A percentile compares a stretch with the other conserved stretches of the same genome.
These are phyloP conservation scores for Cutaneotrichosporon sp. DNA, from an alignment of 1,284 basidiomycete species.

Conservation along the genomic window DNA sequence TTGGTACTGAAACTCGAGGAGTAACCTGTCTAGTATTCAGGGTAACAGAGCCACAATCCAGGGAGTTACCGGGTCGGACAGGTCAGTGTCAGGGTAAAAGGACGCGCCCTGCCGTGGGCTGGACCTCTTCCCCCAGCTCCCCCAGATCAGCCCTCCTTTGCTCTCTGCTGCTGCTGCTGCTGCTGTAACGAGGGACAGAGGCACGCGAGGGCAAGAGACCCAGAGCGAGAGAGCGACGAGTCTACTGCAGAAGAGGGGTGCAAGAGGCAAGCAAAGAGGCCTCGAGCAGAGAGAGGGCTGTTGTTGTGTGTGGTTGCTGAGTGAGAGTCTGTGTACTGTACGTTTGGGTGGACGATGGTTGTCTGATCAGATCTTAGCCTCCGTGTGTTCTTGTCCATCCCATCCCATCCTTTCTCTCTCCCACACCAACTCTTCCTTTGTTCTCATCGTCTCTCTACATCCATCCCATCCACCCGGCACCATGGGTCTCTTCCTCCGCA, in stretches of 20 bases:
- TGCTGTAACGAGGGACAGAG: not conserved
- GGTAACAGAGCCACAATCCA: not conserved
- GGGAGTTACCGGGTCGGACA: not conserved
- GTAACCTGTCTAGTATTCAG: not conserved
- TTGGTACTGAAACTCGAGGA: not conserved
- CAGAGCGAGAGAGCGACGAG: too few relatives aligned
- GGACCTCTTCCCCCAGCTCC: too few relatives aligned
- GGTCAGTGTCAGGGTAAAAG: too few relatives aligned
- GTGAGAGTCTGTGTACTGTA: not conserved
- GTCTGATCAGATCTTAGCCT: not conserved
- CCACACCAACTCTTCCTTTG: not conserved
- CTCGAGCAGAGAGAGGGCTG: too few relatives aligned
- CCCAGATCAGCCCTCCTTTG: too few relatives aligned
- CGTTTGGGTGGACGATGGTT: too few relatives aligned
- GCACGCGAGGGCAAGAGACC: not conserved
- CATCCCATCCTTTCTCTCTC: not conserved
- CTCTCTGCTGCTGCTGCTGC: too few relatives aligned
- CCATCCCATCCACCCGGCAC: not conserved
- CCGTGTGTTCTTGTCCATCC: not conserved
- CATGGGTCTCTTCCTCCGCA: slow-evolving; percentile 26
- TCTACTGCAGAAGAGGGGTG: too few relatives aligned
- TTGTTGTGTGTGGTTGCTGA: not conserved
- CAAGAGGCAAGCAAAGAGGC: too few relatives aligned
- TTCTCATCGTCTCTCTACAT: slow-evolving; percentile 1
- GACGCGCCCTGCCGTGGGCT: too few relatives aligned